Evolutionary conservation across 306 rosid species (phyloP), one percentile per base, ranked within the genome.

Genomic region (Spatholobus suberectus): DNA sequence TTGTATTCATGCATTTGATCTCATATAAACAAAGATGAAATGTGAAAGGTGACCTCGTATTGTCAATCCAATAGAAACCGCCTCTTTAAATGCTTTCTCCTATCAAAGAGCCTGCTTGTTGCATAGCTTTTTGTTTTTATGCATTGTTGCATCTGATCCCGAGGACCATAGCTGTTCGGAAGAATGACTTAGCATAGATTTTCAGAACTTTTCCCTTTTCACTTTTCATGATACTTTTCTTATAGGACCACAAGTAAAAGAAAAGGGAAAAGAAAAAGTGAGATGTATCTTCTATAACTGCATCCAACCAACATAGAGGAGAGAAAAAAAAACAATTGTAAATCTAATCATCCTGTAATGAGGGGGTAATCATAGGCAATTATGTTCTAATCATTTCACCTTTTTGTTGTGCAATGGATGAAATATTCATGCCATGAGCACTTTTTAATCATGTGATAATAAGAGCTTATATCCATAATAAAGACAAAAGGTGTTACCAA

Each of bases 11-110:
- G 80, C 46, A 81, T 69, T 63, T 82, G 76, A 58, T 70, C 12
- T 73, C 59, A 51, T 68, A 49, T 43, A 35, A 59, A 81, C 35
- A 84, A 76, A 81, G n/a, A 49, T 37, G 63, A 58, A 34, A 77
- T 47, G 59, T 70, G 40, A 86, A 76, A 81, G 12, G 59, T 38
- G 78, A 72, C 58, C 46, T 82, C 40, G 77, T 75, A 82, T 44
- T 78, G 83, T 77, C 84, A 73, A 47, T 40, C 84, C 57, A 73
- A 69, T 77, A 51, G 65, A 75, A 69, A 54, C 65, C 37, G 44
- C 71, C 58, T 54, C 66, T 68, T 70, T 69, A 61, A 78, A 21
- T 82, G 89, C 59, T 72, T 76, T 88, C 69, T 89, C 92, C 85
- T 74, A 65, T 70, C 80, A 63, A 43, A 82, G 55, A 77, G 32